Conservation (phyloP, 1,139 yeast genomes). For the Yamadazyma songkhlaensis region DNA sequence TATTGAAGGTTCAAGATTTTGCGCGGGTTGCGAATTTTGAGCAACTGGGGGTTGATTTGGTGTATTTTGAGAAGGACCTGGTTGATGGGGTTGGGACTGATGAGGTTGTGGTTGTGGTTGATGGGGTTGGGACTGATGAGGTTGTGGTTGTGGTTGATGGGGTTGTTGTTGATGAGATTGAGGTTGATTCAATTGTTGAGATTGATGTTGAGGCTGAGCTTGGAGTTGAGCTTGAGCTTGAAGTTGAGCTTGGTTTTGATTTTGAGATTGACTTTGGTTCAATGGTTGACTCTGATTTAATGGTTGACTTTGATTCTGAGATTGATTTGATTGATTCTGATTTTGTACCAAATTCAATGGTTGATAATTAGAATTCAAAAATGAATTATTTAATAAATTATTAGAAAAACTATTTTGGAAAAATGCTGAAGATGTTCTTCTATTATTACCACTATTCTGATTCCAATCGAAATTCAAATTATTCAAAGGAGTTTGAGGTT, state of each 20-base stretch:
- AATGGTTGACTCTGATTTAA: slow-evolving; percentile 5
- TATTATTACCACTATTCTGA: slow-evolving; percentile 12
- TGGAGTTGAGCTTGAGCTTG: slow-evolving; percentile 1
- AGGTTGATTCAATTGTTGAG: slow-evolving; percentile 5
- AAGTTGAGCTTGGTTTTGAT: neutral
- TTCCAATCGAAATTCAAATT: slow-evolving; percentile 36
- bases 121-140: slow-evolving; percentile 1
- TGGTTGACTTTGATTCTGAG: slow-evolving; percentile 5
- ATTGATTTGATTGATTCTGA: slow-evolving; percentile 7
- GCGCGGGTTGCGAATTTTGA: slow-evolving; percentile 5
- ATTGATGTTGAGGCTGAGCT: slow-evolving; percentile 3
- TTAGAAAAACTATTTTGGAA: slow-evolving; percentile 16
- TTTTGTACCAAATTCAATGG: slow-evolving; percentile 3
- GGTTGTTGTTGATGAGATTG: slow-evolving; percentile 1
- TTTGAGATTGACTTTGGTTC: slow-evolving; percentile 5
- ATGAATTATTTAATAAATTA: slow-evolving; percentile 13
- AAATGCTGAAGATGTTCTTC: slow-evolving; percentile 37
- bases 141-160: slow-evolving; percentile 1
- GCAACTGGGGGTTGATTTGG: slow-evolving; percentile 10
- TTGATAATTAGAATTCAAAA: slow-evolving; percentile 7
- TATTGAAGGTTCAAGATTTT: too few species aligned
- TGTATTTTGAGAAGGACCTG: slow-evolving; percentile 3
- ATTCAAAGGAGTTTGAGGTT: slow-evolving; percentile 40
- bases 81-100: too few species aligned
- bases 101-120: slow-evolving; percentile 7